Evolutionary conservation across 1,139 yeast species (phyloP), one percentile per base, ranked within the genome.

Genomic region (Candida pseudoviswanathii): DNA sequence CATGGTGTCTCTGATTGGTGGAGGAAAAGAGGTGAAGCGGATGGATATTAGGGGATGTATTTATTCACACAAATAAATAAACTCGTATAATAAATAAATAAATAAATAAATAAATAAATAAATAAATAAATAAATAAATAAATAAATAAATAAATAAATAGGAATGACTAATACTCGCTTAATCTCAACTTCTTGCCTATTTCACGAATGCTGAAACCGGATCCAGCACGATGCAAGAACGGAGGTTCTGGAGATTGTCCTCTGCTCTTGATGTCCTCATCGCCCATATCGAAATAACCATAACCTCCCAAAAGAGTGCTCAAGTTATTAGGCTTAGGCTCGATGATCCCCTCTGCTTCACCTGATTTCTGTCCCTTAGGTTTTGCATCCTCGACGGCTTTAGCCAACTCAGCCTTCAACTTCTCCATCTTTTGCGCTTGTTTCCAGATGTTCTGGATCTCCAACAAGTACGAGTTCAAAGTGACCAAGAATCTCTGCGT

Each of bases 401-500:
- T 38, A n/a, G 9, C 38, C 10, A 40, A 47, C 33, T 41, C 41
- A 11, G 16, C n/a, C n/a, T 42, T 43, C 9, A 42, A 39, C 39
- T 48, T 49, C 29, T 49, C 33, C 38, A 46, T 46, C 16, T 37
- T 52, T 51, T 67, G 60, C 25, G 74, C 77, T 51, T 78, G 83
- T 54, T 71, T 73, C 65, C 77, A 82, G 43, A 85, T 72, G 48
- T 80, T 69, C 54, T 82, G 80, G 49, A 89, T 76, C 61, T 88
- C 94, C 53, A 43, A 37, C 56, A 86, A 74, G 58, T 86, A 86
- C 42, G 86, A 82, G 55, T 85, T 82, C 57, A 89, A 75, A 1
- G 94, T 87, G 48, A 85, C 88, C 55, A 89, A 78, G 63, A 89
- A 88, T 66, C 97, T 80, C 55, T 80, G 75, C 1, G 97, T 91